Conservation (phyloP, 805 yeast genomes). For the Metschnikowia baotianmanensis region DNA sequence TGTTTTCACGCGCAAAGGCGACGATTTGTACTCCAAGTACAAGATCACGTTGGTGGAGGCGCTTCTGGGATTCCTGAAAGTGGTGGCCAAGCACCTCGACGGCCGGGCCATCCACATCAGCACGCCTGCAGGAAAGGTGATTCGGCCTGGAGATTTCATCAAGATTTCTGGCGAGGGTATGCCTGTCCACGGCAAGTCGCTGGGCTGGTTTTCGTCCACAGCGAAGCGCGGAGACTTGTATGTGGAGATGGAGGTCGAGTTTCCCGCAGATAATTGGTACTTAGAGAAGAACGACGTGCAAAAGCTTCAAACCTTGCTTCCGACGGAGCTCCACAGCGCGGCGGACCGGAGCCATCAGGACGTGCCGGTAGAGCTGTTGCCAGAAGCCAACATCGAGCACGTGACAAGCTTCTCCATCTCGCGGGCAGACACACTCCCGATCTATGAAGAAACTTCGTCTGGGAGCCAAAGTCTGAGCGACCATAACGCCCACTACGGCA, state of each 20-base stretch:
- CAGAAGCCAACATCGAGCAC: constrained; percentile 38
- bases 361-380: constrained; percentile 26
- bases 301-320: constrained; percentile 55
- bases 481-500: constrained; percentile 10
- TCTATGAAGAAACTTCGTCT: constrained; percentile 20
- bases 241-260: constrained; percentile 66
- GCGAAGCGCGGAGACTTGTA: constrained; percentile 64
- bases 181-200: constrained; percentile 51
- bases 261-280: constrained; percentile 86
- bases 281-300: constrained; percentile 64
- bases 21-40: constrained; percentile 62
- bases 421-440: constrained; percentile 27
- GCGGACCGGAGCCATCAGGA: constrained; percentile 25
- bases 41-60: constrained; percentile 74
- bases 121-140: constrained; percentile 74
- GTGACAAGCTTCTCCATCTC: constrained; percentile 34
- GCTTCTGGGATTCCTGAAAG: constrained; percentile 73
- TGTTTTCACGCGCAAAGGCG: constrained; percentile 52
- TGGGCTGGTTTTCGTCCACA: constrained; percentile 21
- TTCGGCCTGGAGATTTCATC: constrained; percentile 71
- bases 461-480: neutral
- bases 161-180: constrained; percentile 75
- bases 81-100: constrained; percentile 71
- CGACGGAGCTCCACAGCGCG: constrained; percentile 28
- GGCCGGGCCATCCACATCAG: constrained; percentile 66